phyloP scores from a whole-genome alignment of 805 yeast species.

The Candida dendrica region DNA sequence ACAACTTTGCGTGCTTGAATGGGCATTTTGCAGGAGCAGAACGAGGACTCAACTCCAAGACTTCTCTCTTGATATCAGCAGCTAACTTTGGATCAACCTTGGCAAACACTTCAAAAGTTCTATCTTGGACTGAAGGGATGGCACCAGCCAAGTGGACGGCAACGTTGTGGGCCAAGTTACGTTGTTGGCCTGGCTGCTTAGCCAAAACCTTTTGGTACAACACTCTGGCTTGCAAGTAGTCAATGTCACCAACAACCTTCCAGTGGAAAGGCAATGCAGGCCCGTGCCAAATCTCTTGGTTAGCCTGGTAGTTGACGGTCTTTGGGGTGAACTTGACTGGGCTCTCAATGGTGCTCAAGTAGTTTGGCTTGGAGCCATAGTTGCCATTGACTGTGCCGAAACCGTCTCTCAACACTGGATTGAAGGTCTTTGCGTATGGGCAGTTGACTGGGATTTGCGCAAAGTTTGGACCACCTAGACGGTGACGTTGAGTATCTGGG shows the following conservation, averaged over 20 bases:
- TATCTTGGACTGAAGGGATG: conserved; percentile 66
- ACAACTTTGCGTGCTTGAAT: not conserved
- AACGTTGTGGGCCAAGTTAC: conserved; percentile 74
- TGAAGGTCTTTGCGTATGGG: conserved; percentile 54
- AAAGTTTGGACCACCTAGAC: conserved; percentile 67
- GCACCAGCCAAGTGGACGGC: conserved; percentile 70
- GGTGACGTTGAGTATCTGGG: conserved; percentile 81
- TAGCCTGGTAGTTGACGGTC: conserved; percentile 37
- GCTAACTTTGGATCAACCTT: conserved; percentile 70
- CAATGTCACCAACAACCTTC: conserved; percentile 61
- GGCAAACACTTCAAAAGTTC: conserved; percentile 68
- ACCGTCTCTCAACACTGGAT: conserved; percentile 82
- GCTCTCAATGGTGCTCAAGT: conserved; percentile 44
- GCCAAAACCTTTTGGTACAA: conserved; percentile 71
- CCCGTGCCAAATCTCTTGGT: conserved; percentile 78
- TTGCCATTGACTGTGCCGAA: conserved; percentile 63
- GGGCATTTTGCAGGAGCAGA: conserved; percentile 2
- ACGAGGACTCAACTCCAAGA: conserved; percentile 33
- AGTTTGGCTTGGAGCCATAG: conserved; percentile 73
- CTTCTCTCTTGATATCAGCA: conserved; percentile 56
- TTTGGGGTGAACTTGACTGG: conserved; percentile 22
- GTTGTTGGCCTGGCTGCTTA: conserved; percentile 75
- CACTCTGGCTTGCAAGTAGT: conserved; percentile 69
- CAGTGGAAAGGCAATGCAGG: conserved; percentile 84
- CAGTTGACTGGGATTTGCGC: conserved; percentile 86